Base-by-base conservation (phyloP, 345 rosid genomes). In the Eucalyptus decipiens region DNA sequence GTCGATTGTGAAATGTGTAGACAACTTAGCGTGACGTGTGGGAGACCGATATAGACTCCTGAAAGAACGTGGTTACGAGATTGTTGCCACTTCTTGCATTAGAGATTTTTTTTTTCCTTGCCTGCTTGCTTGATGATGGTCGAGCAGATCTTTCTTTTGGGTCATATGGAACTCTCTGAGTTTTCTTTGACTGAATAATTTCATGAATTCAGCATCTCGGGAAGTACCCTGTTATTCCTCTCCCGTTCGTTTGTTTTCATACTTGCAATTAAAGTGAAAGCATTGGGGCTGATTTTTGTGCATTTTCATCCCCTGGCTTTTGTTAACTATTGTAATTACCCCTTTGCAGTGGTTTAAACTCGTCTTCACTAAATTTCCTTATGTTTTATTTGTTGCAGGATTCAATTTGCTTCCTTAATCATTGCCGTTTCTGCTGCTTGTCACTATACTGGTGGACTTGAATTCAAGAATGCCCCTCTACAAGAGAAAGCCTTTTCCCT, bases 401-500 rank as follows among this genome's bases (percentile, higher is more conserved):
- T 76, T 76, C 30, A 11, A 6, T 76, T 76, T 76, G 85, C 85
- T 40, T 76, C 42, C 47, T 76, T 40, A 76, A 40, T 40, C 3
- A 7, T 23, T 76, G 47, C 85, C 47, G 28, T 40, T 76, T 37
- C 83, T 76, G 47, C 45, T 37, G 45, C 24, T 76, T 76, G 30
- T 76, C 85, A 21, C 43, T 21, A 11, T 76, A 40, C 47, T 76
- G 85, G 85, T 40, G 85, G 85, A 4, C 85, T 40, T 43, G 47
- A 11, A 42, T 40, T 21, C 85, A 88, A 91, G 90, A 89, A 98
- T 98, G 99, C 99, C 99, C 89, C 92, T 97, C 62, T 93, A 95
- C 87, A 96, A 95, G 91, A 96, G 96, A 92, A 96, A 92, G 92
- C 90, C 97, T 49, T 94, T 90, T 86, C 90, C 88, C 91, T 96